Conservation (phyloP, 2,329 filamentous ascomycete species). For the Aspergillus sp. region DNA sequence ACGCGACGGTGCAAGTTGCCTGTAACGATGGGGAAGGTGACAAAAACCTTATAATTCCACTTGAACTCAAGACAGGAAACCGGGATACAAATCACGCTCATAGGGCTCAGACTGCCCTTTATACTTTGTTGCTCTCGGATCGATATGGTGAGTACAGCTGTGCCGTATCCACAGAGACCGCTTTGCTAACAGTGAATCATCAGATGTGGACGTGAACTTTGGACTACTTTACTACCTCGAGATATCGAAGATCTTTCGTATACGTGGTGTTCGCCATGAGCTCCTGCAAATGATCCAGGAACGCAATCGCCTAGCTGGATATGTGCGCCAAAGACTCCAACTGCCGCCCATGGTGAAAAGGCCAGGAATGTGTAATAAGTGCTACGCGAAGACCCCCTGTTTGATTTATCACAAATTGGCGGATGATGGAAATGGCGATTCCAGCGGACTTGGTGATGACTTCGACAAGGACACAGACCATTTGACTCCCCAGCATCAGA, state of each 20-base stretch:
- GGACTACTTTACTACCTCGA: slow-evolving; percentile 95
- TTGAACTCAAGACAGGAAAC: slow-evolving; percentile 93
- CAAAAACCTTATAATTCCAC: slow-evolving; percentile 74
- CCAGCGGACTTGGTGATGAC: slow-evolving; percentile 70
- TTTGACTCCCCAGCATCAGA: slow-evolving; percentile 64
- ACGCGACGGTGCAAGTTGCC: slow-evolving; percentile 85
- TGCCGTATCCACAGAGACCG: too few relatives aligned
- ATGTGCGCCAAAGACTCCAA: slow-evolving; percentile 72
- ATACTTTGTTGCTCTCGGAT: slow-evolving; percentile 86
- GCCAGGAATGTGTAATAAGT: slow-evolving; percentile 73
- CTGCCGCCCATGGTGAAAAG: slow-evolving; percentile 82
- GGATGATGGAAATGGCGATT: slow-evolving; percentile 74
- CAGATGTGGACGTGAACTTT: slow-evolving; percentile 79
- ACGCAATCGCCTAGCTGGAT: slow-evolving; percentile 80
- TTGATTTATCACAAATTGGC: slow-evolving; percentile 90
- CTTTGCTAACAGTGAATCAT: slow-evolving; percentile 1
- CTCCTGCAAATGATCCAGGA: slow-evolving; percentile 95
- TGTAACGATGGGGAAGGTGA: slow-evolving; percentile 64
- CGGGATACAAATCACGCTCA: slow-evolving; percentile 71
- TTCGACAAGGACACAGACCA: slow-evolving; percentile 77
- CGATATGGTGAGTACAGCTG: slow-evolving; percentile 58
- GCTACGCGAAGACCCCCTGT: slow-evolving; percentile 84
- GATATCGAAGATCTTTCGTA: slow-evolving; percentile 73
- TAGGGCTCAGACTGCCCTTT: slow-evolving; percentile 87
- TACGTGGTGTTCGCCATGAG: slow-evolving; percentile 79